These are phyloP conservation scores for Emmonsiellopsis sp. DNA, from an alignment of 2,329 filamentous ascomycete species.

Conservation along the genomic window DNA sequence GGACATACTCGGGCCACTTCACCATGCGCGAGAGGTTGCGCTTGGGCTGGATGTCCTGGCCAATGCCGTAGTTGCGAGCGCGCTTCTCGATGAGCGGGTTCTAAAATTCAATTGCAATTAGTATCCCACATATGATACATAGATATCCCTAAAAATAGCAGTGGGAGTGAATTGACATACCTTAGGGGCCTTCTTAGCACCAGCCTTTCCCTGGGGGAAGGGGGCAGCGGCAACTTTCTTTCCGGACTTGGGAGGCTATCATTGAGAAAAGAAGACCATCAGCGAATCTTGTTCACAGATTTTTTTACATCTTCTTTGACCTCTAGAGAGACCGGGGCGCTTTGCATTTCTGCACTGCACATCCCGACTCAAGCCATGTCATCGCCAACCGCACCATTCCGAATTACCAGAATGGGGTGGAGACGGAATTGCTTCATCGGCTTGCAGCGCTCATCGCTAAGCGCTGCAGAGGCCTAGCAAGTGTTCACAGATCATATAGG, in stretches of 20 bases:
- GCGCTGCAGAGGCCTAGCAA: slow-evolving; percentile 33
- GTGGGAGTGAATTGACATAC: slow-evolving; percentile 47
- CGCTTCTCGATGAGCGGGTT: slow-evolving; percentile 99
- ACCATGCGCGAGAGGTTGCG: slow-evolving; percentile 97
- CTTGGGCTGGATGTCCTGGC: slow-evolving; percentile 95
- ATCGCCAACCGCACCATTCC: slow-evolving; percentile 25
- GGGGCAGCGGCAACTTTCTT: slow-evolving; percentile 98
- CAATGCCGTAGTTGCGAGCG: slow-evolving; percentile 94
- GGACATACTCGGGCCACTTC: slow-evolving; percentile 99
- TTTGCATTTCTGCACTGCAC: slow-evolving; percentile 42
- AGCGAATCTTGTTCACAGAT: slow-evolving; percentile 71
- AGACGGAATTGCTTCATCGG: slow-evolving; percentile 23
- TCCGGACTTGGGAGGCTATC: slow-evolving; percentile 96
- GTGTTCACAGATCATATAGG: slow-evolving; percentile 28
- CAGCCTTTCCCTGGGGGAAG: slow-evolving; percentile 89
- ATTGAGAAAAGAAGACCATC: slow-evolving; percentile 99
- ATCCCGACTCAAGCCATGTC: slow-evolving; percentile 46
- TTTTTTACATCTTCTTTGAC: slow-evolving; percentile 67
- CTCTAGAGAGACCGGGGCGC: slow-evolving; percentile 68
- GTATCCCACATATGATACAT: slow-evolving; percentile 2
- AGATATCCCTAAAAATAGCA: slow-evolving; percentile 10
- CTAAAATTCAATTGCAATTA: slow-evolving; percentile 38
- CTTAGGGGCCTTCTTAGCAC: slow-evolving; percentile 89
- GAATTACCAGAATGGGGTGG: slow-evolving; percentile 17
- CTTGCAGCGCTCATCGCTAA: slow-evolving; percentile 13